A percentile compares a stretch with the other conserved stretches of the same genome.
These are phyloP conservation scores for Leccinellum rugosiceps DNA, from an alignment of 768 basidiomycete genomes.

Conservation along the genomic window DNA sequence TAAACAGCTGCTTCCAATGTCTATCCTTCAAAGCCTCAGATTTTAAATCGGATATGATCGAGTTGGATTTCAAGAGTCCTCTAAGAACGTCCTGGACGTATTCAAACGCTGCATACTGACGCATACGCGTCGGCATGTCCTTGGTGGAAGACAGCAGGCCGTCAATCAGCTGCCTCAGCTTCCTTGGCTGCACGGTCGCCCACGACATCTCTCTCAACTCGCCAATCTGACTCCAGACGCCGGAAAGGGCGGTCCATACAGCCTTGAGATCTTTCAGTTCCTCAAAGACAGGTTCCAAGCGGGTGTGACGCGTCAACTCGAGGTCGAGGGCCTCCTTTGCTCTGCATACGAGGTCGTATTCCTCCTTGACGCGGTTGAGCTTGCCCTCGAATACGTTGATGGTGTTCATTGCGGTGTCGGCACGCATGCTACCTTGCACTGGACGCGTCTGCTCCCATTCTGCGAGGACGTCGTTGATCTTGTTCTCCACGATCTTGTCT, in stretches of 20 bases:
- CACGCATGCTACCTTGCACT: constrained; percentile 94
- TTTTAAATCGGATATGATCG: constrained; percentile 89
- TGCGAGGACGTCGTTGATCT: constrained; percentile 82
- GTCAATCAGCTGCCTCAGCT: constrained; percentile 91
- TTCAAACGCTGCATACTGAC: constrained; percentile 98
- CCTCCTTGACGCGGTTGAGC: constrained; percentile 84
- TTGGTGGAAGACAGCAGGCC: constrained; percentile 89
- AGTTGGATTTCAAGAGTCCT: constrained; percentile 84
- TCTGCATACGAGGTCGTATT: constrained; percentile 91
- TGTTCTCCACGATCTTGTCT: constrained; percentile 96
- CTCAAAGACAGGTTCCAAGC: constrained; percentile 91
- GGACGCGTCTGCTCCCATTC: constrained; percentile 98
- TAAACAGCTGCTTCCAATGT: constrained; percentile 98
- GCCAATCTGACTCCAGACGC: constrained; percentile 91
- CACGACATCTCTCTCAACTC: constrained; percentile 87
- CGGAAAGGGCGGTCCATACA: constrained; percentile 97
- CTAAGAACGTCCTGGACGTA: constrained; percentile 92
- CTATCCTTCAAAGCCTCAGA: constrained; percentile 96
- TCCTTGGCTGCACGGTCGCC: constrained; percentile 92
- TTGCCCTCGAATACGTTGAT: constrained; percentile 95
- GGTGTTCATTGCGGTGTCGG: constrained; percentile 93
- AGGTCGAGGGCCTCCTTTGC: constrained; percentile 97
- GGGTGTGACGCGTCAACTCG: constrained; percentile 84
- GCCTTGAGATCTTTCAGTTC: constrained; percentile 95
- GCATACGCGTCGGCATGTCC: constrained; percentile 99